phyloP scores from a whole-genome alignment of 495 filamentous ascomycete species.

The Evansstolkia leycettana region DNA sequence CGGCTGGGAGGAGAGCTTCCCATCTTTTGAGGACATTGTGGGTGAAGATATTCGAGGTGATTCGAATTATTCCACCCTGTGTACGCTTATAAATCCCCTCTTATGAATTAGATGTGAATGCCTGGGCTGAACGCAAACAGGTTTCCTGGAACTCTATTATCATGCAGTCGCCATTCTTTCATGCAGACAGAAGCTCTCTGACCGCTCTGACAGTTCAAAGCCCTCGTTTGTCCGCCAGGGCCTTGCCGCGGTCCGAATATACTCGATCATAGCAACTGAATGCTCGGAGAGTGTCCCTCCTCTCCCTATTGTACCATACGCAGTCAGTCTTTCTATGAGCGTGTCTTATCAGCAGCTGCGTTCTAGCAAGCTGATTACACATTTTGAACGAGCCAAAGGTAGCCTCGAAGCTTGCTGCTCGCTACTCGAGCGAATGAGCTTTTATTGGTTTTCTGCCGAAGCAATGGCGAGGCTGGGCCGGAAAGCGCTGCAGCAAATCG shows the following conservation, averaged over 20 bases:
- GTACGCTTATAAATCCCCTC: slow-evolving; percentile 6
- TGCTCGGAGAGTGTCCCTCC: slow-evolving; percentile 39
- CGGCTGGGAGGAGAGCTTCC: slow-evolving; percentile 44
- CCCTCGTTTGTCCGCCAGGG: slow-evolving; percentile 49
- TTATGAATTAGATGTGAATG: slow-evolving; percentile 1
- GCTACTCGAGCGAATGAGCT: slow-evolving; percentile 41
- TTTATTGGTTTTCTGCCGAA: slow-evolving; percentile 50
- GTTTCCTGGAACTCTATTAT: slow-evolving; percentile 56
- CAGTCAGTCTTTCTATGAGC: slow-evolving; percentile 51
- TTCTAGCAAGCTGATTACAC: slow-evolving; percentile 50
- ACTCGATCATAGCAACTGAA: slow-evolving; percentile 45
- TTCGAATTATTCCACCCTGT: slow-evolving; percentile 18
- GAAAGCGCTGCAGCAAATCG: slow-evolving; percentile 24
- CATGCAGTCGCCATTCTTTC: slow-evolving; percentile 56
- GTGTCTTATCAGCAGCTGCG: slow-evolving; percentile 63
- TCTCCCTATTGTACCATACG: slow-evolving; percentile 57
- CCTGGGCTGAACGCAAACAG: slow-evolving; percentile 15
- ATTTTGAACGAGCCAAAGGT: slow-evolving; percentile 45
- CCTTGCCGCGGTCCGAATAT: slow-evolving; percentile 51
- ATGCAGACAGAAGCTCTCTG: slow-evolving; percentile 30
- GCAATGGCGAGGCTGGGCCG: slow-evolving; percentile 46
- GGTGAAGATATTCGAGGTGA: slow-evolving; percentile 27
- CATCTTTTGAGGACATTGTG: slow-evolving; percentile 57
- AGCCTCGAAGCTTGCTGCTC: slow-evolving; percentile 47
- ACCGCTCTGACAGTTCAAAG: slow-evolving; percentile 16